Evolutionary conservation across 371 early-diverging fungal species (phyloP), one percentile per base, ranked within the genome.

Genomic region (Polyrhizophydium stewartii): DNA sequence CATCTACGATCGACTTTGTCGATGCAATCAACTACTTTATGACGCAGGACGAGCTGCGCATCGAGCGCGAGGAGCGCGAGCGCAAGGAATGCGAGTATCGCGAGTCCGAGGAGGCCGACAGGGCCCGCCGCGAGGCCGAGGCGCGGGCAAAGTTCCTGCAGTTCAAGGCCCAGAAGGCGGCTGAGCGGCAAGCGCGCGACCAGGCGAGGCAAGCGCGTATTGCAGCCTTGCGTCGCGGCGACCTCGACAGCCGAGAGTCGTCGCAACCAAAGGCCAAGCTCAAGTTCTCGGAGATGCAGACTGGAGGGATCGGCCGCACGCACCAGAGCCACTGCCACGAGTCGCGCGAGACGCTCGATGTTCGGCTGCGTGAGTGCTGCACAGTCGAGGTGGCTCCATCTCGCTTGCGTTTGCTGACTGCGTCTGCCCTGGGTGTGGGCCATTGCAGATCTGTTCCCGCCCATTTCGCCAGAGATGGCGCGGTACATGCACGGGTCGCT

Each of bases 261-360:
- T 9, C 64, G 45, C 19, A 22, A 32, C 45, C 10, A 41, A 49
- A 25, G 38, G 28, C 33, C 32, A 60, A 47, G 56, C 27, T 56
- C 21, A 50, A 37, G 60, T 56, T 28, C 3, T 53, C 38, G 30
- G 33, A 37, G 57, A 63, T 38, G 61, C 47, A 22, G 30, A 55
- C 52, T 65, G 51, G 60, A 63, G 52, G 46, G 22, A 59, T 67
- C 6, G 79, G 79, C 7, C 33, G 35, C 27, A 79, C 79, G 21
- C 79, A 79, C 58, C 41, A 51, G 38, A 71, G 72, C 59, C 52
- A 56, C 2, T 79, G 79, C 57, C 79, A 79, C 58, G 65, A 61
- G 10, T 79, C 79, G 1, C 46, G 79, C 17, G 76, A 79, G 40
- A 59, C 66, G 9, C 49, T 75, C 31, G 71, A 77, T 50, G 61